phyloP scores from a whole-genome alignment of 2,329 filamentous ascomycete genomes.

The Colletotrichum sublineola region DNA sequence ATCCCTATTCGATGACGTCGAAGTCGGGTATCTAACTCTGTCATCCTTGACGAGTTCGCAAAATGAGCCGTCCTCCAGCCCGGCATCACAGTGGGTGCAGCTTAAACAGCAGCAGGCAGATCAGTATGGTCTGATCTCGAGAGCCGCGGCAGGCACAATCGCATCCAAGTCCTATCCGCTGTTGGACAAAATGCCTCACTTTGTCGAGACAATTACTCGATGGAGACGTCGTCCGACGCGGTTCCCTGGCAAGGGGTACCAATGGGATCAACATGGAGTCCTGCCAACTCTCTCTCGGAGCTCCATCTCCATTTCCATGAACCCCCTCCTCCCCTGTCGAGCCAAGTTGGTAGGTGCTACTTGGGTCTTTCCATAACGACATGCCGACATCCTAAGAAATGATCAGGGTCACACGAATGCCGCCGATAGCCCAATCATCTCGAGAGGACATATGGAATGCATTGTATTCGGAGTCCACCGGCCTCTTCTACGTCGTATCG shows the following conservation, averaged over 20 bases:
- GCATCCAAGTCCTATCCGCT: not conserved
- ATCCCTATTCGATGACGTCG: not conserved
- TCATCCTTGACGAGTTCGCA: not conserved
- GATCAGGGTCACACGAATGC: slow-evolving; percentile 29
- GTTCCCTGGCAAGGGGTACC: not conserved
- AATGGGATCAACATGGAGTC: slow-evolving; percentile 17
- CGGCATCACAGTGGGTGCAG: not conserved
- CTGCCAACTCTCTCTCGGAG: slow-evolving; percentile 11
- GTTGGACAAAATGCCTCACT: slow-evolving; percentile 15
- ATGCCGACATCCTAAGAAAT: slow-evolving; percentile 19
- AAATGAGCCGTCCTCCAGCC: not conserved
- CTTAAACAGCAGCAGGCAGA: not conserved
- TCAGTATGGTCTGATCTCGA: slow-evolving; percentile 13
- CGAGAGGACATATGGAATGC: not conserved
- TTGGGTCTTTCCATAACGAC: not conserved
- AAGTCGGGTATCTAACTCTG: not conserved
- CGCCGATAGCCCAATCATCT: slow-evolving; percentile 3
- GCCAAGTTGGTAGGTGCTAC: not conserved
- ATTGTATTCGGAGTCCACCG: not conserved
- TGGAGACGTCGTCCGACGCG: not conserved
- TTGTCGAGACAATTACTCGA: slow-evolving; percentile 12
- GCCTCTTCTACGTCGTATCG: slow-evolving; percentile 23
- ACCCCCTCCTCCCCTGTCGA: not conserved
- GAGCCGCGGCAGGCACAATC: not conserved
- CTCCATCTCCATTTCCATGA: not conserved